phyloP scores from a whole-genome alignment of 2,329 filamentous ascomycete genomes.

The Stemphylium vesicarium region DNA sequence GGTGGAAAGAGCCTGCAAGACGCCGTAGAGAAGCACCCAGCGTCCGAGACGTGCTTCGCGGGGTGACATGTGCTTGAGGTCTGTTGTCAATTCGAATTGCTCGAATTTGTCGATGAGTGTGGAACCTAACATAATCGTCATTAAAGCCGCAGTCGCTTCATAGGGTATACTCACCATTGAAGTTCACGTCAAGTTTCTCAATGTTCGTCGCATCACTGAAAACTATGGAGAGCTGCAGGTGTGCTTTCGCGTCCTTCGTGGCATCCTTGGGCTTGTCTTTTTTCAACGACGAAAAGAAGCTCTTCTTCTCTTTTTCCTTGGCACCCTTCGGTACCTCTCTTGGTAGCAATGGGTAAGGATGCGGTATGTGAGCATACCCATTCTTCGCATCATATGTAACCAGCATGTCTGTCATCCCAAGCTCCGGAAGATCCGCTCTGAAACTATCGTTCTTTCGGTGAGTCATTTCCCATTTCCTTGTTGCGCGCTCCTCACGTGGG shows the following conservation, averaged over 20 bases:
- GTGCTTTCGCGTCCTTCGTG: conserved; percentile 47
- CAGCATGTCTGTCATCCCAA: conserved; percentile 72
- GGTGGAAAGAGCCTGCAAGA: conserved; percentile 51
- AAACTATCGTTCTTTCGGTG: conserved; percentile 44
- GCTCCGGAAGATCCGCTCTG: conserved; percentile 54
- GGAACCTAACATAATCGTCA: conserved; percentile 38
- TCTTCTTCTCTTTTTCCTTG: conserved; percentile 43
- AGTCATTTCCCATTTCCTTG: conserved; percentile 70
- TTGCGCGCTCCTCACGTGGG: conserved; percentile 64
- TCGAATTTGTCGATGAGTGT: conserved; percentile 51
- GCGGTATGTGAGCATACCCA: conserved; percentile 59
- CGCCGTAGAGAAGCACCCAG: conserved; percentile 53
- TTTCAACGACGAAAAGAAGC: conserved; percentile 43
- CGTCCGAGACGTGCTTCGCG: conserved; percentile 52
- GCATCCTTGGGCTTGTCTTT: conserved; percentile 43
- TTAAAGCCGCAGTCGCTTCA: background rate
- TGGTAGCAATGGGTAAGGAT: conserved; percentile 71
- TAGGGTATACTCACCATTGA: conserved; percentile 38
- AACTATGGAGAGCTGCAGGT: conserved; percentile 48
- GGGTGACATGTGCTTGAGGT: conserved; percentile 42
- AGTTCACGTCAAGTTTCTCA: conserved; percentile 46
- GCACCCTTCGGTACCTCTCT: conserved; percentile 32
- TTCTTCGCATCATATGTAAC: conserved; percentile 68
- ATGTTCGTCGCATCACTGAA: conserved; percentile 52
- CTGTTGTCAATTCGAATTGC: conserved; percentile 48